These are phyloP conservation scores for Rhodotorula babjevae DNA, from an alignment of 768 basidiomycete genomes.

Conservation along the genomic window DNA sequence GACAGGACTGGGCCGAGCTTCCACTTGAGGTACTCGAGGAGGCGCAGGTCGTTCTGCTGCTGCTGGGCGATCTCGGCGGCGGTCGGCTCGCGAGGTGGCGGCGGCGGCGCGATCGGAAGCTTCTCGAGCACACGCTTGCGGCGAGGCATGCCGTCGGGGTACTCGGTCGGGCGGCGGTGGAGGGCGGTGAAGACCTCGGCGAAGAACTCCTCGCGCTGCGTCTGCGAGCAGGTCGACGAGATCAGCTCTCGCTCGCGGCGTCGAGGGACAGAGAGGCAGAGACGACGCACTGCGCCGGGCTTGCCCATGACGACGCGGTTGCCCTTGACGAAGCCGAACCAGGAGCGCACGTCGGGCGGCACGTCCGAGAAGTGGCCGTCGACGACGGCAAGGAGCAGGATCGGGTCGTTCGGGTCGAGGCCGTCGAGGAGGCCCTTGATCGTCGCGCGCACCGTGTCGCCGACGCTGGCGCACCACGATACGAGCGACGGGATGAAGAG, in stretches of 20 bases:
- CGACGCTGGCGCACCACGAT: constrained; percentile 77
- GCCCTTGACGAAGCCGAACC: constrained; percentile 76
- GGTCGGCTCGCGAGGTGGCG: constrained; percentile 75
- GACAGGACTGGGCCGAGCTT: constrained; percentile 83
- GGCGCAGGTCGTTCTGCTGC: constrained; percentile 70
- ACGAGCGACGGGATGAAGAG: constrained; percentile 87
- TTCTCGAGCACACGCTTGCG: constrained; percentile 77
- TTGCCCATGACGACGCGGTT: constrained; percentile 63
- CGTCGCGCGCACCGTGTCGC: constrained; percentile 76
- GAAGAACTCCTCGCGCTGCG: constrained; percentile 73
- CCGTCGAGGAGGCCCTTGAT: constrained; percentile 87
- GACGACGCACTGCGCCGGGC: constrained; percentile 51
- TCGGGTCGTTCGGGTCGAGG: constrained; percentile 81
- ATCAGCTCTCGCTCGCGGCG: background rate
- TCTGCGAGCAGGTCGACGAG: constrained; percentile 21
- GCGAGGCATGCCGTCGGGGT: constrained; percentile 80
- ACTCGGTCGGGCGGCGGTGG: constrained; percentile 71
- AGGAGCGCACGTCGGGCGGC: constrained; percentile 74
- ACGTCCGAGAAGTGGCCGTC: constrained; percentile 68
- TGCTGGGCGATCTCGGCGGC: constrained; percentile 76
- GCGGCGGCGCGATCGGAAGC: constrained; percentile 79
- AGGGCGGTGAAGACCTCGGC: constrained; percentile 65
- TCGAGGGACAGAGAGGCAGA: background rate
- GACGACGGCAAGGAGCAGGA: constrained; percentile 83
- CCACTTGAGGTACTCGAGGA: constrained; percentile 76